phyloP scores from a whole-genome alignment of 1,139 yeast genomes.

The Candida sp. region DNA sequence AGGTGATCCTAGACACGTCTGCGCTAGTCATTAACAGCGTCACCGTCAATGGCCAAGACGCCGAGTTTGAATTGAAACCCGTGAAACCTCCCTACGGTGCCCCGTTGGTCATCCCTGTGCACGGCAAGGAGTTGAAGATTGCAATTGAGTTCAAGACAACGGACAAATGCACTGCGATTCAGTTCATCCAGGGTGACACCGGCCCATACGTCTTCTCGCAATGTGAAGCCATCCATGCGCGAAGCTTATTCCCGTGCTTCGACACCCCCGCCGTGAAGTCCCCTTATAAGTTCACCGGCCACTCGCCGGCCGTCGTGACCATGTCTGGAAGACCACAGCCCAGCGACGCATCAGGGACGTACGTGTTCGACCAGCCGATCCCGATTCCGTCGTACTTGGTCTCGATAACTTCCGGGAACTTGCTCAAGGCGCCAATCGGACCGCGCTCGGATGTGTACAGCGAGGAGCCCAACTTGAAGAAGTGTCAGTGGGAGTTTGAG shows the following conservation, averaged over 20 bases:
- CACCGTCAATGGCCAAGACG: slow-evolving; percentile 23
- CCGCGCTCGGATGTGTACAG: slow-evolving; percentile 38
- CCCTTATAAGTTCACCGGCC: slow-evolving; percentile 31
- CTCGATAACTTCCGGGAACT: slow-evolving; percentile 39
- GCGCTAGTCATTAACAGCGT: slow-evolving; percentile 26
- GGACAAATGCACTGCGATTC: slow-evolving; percentile 41
- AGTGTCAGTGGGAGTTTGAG: slow-evolving; percentile 41
- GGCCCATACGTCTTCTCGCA: slow-evolving; percentile 47
- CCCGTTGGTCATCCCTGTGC: slow-evolving; percentile 27
- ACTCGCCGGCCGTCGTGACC: slow-evolving; percentile 34
- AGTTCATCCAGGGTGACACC: slow-evolving; percentile 41
- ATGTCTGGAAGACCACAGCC: slow-evolving; percentile 41
- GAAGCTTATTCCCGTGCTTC: slow-evolving; percentile 47
- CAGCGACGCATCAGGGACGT: slow-evolving; percentile 13
- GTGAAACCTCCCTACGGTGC: slow-evolving; percentile 35
- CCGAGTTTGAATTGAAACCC: slow-evolving; percentile 20
- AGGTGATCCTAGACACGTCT: slow-evolving; percentile 36
- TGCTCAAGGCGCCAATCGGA: slow-evolving; percentile 33
- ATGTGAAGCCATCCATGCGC: slow-evolving; percentile 48
- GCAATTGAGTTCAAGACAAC: slow-evolving; percentile 35
- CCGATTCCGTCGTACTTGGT: slow-evolving; percentile 42
- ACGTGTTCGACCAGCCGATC: slow-evolving; percentile 34
- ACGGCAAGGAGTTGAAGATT: slow-evolving; percentile 15
- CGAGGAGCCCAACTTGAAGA: slow-evolving; percentile 28
- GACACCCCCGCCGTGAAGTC: slow-evolving; percentile 47